Evolutionary conservation across 768 basidiomycete genomes (phyloP).

Genomic region (Tricholoma sp.): DNA sequence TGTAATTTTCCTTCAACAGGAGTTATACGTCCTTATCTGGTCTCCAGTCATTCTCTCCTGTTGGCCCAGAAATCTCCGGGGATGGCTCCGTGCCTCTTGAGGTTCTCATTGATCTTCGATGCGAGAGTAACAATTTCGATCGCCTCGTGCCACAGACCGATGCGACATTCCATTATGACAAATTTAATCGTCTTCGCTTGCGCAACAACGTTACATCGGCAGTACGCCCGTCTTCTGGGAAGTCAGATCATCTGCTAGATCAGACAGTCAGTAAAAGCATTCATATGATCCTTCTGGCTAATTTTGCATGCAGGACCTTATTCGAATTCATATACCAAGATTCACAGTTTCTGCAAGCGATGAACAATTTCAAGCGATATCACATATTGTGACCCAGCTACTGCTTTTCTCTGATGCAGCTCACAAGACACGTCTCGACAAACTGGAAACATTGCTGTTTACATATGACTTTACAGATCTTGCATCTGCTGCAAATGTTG

Average conservation of each 20-base stretch:
- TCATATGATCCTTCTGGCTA: not conserved
- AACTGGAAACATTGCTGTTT: slow-evolving; percentile 77
- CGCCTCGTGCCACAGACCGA: slow-evolving; percentile 87
- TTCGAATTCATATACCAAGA: slow-evolving; percentile 75
- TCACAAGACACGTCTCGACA: slow-evolving; percentile 72
- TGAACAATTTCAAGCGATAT: slow-evolving; percentile 78
- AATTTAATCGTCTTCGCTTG: slow-evolving; percentile 87
- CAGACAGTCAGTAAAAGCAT: slow-evolving; percentile 46
- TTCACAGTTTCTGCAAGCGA: slow-evolving; percentile 85
- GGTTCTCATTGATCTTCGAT: slow-evolving; percentile 79
- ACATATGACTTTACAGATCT: slow-evolving; percentile 86
- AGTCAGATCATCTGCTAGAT: slow-evolving; percentile 46
- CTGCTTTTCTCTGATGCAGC: slow-evolving; percentile 87
- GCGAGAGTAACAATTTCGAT: slow-evolving; percentile 80
- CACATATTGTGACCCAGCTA: slow-evolving; percentile 80
- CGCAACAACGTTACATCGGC: slow-evolving; percentile 62
- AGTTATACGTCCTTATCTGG: slow-evolving; percentile 75
- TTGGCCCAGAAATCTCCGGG: slow-evolving; percentile 31
- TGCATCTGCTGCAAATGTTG: slow-evolving; percentile 61
- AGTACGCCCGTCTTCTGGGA: slow-evolving; percentile 33
- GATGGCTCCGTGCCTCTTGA: slow-evolving; percentile 79
- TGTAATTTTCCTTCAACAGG: slow-evolving; percentile 32
- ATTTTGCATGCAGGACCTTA: slow-evolving; percentile 55
- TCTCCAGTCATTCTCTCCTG: slow-evolving; percentile 84
- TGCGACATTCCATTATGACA: slow-evolving; percentile 84